phyloP scores from a whole-genome alignment of 2,329 filamentous ascomycete species.

The Aspergillus aculeatinus region DNA sequence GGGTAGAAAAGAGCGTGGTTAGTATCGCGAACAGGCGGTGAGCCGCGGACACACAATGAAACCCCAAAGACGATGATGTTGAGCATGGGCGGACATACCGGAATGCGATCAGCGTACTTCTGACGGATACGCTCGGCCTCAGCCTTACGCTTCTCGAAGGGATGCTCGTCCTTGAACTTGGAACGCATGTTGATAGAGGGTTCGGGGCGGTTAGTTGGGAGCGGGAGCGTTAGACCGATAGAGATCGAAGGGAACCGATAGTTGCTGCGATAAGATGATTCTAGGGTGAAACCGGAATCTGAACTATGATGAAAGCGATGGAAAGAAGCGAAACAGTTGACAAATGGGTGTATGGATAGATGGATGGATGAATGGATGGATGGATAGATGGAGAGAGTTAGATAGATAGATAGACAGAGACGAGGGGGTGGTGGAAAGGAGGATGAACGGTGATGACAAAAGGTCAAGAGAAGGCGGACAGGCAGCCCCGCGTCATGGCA shows the following conservation, averaged over 20 bases:
- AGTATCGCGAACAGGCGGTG: slow-evolving; percentile 35
- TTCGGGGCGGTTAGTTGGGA: slow-evolving; percentile 3
- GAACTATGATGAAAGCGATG: slow-evolving; percentile 15
- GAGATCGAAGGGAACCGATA: not conserved
- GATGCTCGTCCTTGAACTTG: slow-evolving; percentile 99
- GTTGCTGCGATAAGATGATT: not conserved
- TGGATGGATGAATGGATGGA: slow-evolving; percentile 17
- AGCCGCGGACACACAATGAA: slow-evolving; percentile 11
- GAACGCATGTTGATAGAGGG: slow-evolving; percentile 71
- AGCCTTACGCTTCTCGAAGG: slow-evolving; percentile 99
- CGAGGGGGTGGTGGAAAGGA: slow-evolving; percentile 11
- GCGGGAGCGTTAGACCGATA: slow-evolving; percentile 7
- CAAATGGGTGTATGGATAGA: not conserved
- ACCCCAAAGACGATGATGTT: not conserved
- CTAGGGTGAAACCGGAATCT: slow-evolving; percentile 15
- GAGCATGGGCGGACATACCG: slow-evolving; percentile 61
- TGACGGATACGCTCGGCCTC: slow-evolving; percentile 98
- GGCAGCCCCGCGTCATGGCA: slow-evolving; percentile 30
- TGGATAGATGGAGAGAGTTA: slow-evolving; percentile 24
- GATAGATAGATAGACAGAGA: slow-evolving; percentile 22
- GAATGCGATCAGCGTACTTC: slow-evolving; percentile 98
- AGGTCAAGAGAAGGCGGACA: slow-evolving; percentile 17
- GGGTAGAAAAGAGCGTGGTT: slow-evolving; percentile 21
- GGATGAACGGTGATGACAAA: slow-evolving; percentile 16
- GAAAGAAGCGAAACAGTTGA: slow-evolving; percentile 9